Conservation (phyloP, 495 filamentous ascomycete genomes). For the Cryomyces antarcticus region DNA sequence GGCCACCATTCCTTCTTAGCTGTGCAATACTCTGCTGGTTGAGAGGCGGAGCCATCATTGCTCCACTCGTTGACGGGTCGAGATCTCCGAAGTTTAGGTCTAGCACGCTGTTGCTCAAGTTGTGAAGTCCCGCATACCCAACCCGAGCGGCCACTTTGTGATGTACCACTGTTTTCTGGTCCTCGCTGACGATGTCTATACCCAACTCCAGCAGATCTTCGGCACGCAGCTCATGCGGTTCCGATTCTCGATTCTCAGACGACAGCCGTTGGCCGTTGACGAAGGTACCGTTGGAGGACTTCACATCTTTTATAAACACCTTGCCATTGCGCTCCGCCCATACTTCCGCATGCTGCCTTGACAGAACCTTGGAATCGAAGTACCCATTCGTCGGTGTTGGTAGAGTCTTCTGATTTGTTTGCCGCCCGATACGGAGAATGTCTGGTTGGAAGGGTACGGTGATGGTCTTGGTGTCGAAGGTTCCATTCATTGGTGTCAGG, state of each 20-base stretch:
- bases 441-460: slow-evolving; percentile 77
- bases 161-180: slow-evolving; percentile 93
- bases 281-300: slow-evolving; percentile 96
- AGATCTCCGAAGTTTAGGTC: slow-evolving; percentile 83
- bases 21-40: slow-evolving; percentile 30
- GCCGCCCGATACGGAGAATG: slow-evolving; percentile 75
- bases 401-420: slow-evolving; percentile 89
- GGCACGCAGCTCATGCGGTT: slow-evolving; percentile 76
- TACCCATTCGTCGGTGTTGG: slow-evolving; percentile 80
- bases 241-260: slow-evolving; percentile 81
- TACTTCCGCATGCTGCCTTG: slow-evolving; percentile 85
- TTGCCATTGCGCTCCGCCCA: slow-evolving; percentile 83
- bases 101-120: slow-evolving; percentile 43
- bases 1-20: slow-evolving; percentile 50
- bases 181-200: slow-evolving; percentile 95
- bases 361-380: slow-evolving; percentile 95
- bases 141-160: slow-evolving; percentile 95
- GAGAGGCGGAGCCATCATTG: slow-evolving; percentile 41
- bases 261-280: slow-evolving; percentile 85
- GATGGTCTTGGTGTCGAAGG: slow-evolving; percentile 93
- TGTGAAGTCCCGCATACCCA: slow-evolving; percentile 72
- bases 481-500: slow-evolving; percentile 72
- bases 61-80: slow-evolving; percentile 46
- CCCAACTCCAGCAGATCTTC: slow-evolving; percentile 80
- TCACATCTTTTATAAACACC: slow-evolving; percentile 90